These are phyloP conservation scores for Chaetomium olivaceum DNA, from an alignment of 2,329 filamentous ascomycete genomes.

Conservation along the genomic window DNA sequence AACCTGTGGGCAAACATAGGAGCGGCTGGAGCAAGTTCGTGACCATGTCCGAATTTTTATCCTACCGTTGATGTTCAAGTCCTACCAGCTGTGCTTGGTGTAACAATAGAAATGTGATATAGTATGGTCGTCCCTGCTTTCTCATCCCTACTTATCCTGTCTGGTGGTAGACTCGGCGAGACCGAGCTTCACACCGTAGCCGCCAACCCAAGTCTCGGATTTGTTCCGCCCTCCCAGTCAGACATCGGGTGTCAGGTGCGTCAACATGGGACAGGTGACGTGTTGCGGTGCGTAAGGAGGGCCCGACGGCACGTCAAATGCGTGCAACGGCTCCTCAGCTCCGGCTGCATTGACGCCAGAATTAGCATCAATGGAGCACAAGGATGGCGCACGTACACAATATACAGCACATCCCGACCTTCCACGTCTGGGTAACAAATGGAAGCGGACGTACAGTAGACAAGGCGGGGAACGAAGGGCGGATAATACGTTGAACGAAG, in stretches of 20 bases:
- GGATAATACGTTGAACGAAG: neutral
- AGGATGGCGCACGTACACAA: neutral
- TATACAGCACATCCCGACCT: neutral
- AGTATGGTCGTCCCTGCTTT: neutral
- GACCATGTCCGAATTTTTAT: neutral
- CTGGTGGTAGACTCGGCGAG: neutral
- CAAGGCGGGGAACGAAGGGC: neutral
- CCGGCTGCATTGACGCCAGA: conserved; percentile 21
- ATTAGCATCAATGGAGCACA: neutral
- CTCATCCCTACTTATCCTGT: neutral
- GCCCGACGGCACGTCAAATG: neutral
- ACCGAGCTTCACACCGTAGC: neutral
- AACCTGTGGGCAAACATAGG: neutral
- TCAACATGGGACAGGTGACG: neutral
- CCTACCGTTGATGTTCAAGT: neutral
- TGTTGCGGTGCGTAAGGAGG: neutral
- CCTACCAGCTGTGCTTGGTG: conserved; percentile 2
- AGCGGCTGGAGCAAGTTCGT: conserved; percentile 1
- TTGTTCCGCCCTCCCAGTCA: neutral
- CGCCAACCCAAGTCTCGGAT: neutral
- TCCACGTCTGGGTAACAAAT: neutral
- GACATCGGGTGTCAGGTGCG: conserved; percentile 11
- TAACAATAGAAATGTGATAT: conserved; percentile 18
- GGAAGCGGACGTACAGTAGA: neutral
- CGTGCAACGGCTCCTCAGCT: neutral